Percentiles rank a stretch among this genome's conserved stretches.
phyloP scores from a whole-genome alignment of 768 basidiomycete species.

The Psilocybe cubensis region DNA sequence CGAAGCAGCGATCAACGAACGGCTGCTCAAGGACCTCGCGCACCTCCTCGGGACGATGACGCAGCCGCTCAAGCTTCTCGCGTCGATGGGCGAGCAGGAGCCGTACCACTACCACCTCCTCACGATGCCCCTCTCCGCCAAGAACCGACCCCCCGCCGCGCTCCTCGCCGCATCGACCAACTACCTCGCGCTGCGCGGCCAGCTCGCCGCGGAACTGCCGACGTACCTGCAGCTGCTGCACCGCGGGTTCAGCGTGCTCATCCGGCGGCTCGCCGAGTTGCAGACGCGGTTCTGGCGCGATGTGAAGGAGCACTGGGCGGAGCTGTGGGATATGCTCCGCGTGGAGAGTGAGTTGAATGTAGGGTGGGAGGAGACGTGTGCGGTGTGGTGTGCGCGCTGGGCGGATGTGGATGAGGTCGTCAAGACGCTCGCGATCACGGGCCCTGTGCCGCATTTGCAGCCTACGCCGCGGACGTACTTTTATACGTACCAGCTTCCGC shows the following conservation, averaged over 20 bases:
- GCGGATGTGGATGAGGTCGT: conserved; percentile 59
- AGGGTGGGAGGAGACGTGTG: conserved; percentile 68
- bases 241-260: conserved; percentile 56
- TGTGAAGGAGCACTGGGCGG: conserved; percentile 68
- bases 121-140: conserved; percentile 61
- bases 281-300: conserved; percentile 66
- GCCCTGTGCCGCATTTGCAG: conserved; percentile 18
- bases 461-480: conserved; percentile 5
- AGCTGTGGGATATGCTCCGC: conserved; percentile 84
- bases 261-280: conserved; percentile 54
- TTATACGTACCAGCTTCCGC: not conserved
- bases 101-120: conserved; percentile 74
- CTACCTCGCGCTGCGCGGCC: conserved; percentile 76
- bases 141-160: conserved; percentile 67
- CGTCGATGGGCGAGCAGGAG: conserved; percentile 73
- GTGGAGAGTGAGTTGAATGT: conserved; percentile 73
- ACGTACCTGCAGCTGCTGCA: conserved; percentile 60
- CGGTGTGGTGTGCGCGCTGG: conserved; percentile 75
- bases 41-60: conserved; percentile 61
- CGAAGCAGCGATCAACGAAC: conserved; percentile 54
- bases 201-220: conserved; percentile 75
- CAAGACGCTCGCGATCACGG: conserved; percentile 16
- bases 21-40: conserved; percentile 60
- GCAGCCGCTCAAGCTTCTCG: conserved; percentile 66
- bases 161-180: conserved; percentile 76